Percentiles rank a stretch among this genome's conserved stretches.
Evolutionary conservation across 108 stramenopile species (phyloP).

Genomic region (Skeletonema costatum): DNA sequence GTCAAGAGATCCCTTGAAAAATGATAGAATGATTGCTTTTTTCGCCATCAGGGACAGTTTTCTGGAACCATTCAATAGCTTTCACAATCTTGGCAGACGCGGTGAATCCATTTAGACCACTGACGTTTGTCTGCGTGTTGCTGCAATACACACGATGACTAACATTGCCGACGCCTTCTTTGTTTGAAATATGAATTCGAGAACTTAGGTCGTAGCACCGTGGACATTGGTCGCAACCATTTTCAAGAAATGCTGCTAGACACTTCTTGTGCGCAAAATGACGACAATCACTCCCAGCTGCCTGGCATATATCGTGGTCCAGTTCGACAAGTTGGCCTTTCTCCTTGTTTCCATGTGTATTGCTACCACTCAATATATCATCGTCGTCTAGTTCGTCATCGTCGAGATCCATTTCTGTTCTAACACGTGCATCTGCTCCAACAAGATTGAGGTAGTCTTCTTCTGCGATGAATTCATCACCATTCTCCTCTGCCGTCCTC

Average conservation of each 20-base stretch:
- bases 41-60: conserved; percentile 28
- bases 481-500: conserved; percentile 4
- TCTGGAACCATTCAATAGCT: conserved; percentile 33
- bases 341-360: not conserved
- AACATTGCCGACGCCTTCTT: not conserved
- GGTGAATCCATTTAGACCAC: conserved; percentile 24
- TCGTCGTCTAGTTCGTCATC: conserved; percentile 31
- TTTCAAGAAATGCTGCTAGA: conserved; percentile 17
- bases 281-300: conserved; percentile 30
- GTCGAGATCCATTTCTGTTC: conserved; percentile 2
- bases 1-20: conserved; percentile 52
- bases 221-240: conserved; percentile 17
- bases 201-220: conserved; percentile 32
- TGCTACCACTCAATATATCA: not conserved
- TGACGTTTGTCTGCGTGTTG: conserved; percentile 12
- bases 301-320: not conserved
- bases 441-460: conserved; percentile 9
- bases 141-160: conserved; percentile 14
- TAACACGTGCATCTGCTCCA: not conserved
- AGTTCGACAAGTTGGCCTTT: conserved; percentile 5
- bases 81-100: conserved; percentile 48
- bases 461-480: conserved; percentile 10
- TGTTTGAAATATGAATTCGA: conserved; percentile 15
- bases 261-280: conserved; percentile 40
- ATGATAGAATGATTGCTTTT: conserved; percentile 49